Conservation (phyloP, 164 flowering plant genomes). For the Buxus sempervirens region DNA sequence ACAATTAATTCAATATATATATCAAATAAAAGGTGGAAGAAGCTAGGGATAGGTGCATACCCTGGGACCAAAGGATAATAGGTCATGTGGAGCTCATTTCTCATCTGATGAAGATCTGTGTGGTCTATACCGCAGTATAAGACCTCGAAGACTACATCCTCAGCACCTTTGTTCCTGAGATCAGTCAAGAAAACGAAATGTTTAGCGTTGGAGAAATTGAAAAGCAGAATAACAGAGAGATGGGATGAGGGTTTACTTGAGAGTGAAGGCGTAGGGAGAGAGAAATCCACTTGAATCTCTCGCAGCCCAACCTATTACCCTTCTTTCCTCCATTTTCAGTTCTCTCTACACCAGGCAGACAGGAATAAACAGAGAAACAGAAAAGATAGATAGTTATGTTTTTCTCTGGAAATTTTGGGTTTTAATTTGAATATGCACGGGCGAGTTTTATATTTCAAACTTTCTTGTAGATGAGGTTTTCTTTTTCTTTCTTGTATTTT, state of each 20-base stretch:
- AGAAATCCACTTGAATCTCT: constrained; percentile 42
- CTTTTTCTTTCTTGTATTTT: too few species aligned
- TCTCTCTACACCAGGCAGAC: background rate
- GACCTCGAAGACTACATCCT: constrained; percentile 48
- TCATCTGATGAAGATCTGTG: constrained; percentile 59
- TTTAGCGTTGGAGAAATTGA: background rate
- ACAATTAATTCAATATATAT: background rate
- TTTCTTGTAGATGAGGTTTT: too few species aligned
- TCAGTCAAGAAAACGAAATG: background rate
- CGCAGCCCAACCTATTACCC: constrained; percentile 51
- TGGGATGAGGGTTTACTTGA: constrained; percentile 26
- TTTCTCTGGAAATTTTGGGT: too few species aligned
- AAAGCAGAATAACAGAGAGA: background rate
- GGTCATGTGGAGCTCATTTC: constrained; percentile 22
- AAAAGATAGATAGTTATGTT: too few species aligned
- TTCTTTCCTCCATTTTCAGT: constrained; percentile 38
- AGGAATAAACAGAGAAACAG: background rate
- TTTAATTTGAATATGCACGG: too few species aligned
- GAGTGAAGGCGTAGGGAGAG: constrained; percentile 43
- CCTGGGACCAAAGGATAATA: constrained; percentile 38
- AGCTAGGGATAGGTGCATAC: constrained; percentile 1
- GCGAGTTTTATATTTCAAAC: too few species aligned
- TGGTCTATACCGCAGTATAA: constrained; percentile 55
- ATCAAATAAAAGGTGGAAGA: too few species aligned
- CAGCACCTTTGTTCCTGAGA: constrained; percentile 17